These are phyloP conservation scores for Penicillium fuscoglaucum DNA, from an alignment of 2,329 filamentous ascomycete genomes.

Conservation along the genomic window DNA sequence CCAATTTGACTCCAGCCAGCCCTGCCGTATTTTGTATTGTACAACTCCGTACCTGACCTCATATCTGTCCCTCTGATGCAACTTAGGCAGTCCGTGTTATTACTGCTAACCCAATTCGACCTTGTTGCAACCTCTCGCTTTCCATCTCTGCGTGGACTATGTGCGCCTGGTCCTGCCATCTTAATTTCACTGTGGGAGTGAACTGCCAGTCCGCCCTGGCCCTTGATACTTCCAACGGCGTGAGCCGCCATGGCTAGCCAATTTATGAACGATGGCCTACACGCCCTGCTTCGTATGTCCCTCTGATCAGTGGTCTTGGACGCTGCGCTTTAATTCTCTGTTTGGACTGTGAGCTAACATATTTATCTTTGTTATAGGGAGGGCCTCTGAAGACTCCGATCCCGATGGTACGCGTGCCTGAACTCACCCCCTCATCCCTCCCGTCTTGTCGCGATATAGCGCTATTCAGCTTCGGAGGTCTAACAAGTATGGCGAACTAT, in stretches of 20 bases:
- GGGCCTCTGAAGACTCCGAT: slow-evolving; percentile 40
- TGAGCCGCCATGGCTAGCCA: slow-evolving; percentile 37
- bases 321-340: neutral
- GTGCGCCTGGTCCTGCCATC: slow-evolving; percentile 34
- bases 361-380: slow-evolving; percentile 27
- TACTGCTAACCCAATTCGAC: slow-evolving; percentile 8
- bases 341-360: slow-evolving; percentile 20
- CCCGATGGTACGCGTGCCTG: slow-evolving; percentile 39
- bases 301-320: neutral
- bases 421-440: slow-evolving; percentile 12
- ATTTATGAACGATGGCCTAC: slow-evolving; percentile 37
- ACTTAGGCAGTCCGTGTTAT: slow-evolving; percentile 15
- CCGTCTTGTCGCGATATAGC: slow-evolving; percentile 4
- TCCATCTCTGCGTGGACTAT: slow-evolving; percentile 33
- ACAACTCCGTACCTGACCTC: slow-evolving; percentile 13
- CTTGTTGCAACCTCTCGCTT: slow-evolving; percentile 5
- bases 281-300: slow-evolving; percentile 40
- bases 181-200: slow-evolving; percentile 38
- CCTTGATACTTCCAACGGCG: slow-evolving; percentile 24
- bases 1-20: neutral
- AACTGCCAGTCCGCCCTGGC: slow-evolving; percentile 31
- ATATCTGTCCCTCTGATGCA: slow-evolving; percentile 20
- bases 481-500: slow-evolving; percentile 25
- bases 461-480: slow-evolving; percentile 10
- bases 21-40: slow-evolving; percentile 13